Conservation (phyloP, 306 rosid genomes). For the Quercus engelmannii region DNA sequence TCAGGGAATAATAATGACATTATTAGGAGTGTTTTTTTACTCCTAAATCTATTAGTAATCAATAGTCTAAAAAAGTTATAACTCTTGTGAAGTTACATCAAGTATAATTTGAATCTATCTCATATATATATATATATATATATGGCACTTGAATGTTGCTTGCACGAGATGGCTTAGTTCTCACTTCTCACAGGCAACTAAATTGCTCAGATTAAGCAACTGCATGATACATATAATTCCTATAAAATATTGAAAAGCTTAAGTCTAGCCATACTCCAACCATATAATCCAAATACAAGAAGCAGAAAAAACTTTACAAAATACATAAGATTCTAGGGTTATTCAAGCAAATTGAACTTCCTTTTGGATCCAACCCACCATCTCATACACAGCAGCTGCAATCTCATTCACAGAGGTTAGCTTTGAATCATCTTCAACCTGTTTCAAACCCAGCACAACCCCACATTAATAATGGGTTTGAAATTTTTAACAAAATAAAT, state of each 20-base stretch:
- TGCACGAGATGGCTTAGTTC: not conserved
- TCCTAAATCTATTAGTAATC: too few species aligned
- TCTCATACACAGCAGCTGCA: conserved; percentile 41
- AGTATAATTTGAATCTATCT: too few species aligned
- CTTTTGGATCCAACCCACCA: conserved; percentile 38
- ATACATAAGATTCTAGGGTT: not conserved
- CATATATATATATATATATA: too few species aligned
- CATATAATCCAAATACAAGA: not conserved
- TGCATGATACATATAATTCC: not conserved
- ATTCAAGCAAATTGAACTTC: conserved; percentile 17
- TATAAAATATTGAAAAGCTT: not conserved
- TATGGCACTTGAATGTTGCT: not conserved
- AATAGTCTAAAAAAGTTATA: too few species aligned
- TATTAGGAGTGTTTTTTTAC: too few species aligned
- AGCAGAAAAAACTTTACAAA: not conserved
- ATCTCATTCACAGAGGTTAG: conserved; percentile 37
- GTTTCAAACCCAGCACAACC: conserved; percentile 13
- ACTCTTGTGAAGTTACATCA: too few species aligned
- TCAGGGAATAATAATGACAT: too few species aligned
- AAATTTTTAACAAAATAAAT: not conserved
- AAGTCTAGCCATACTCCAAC: not conserved
- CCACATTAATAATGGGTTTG: not conserved
- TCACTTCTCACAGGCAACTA: not conserved
- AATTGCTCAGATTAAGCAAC: not conserved
- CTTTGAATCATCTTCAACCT: conserved; percentile 37